Percentiles rank a stretch among this genome's conserved stretches.
phyloP scores from a whole-genome alignment of 2,329 filamentous ascomycete genomes.

The Periconia sp. region DNA sequence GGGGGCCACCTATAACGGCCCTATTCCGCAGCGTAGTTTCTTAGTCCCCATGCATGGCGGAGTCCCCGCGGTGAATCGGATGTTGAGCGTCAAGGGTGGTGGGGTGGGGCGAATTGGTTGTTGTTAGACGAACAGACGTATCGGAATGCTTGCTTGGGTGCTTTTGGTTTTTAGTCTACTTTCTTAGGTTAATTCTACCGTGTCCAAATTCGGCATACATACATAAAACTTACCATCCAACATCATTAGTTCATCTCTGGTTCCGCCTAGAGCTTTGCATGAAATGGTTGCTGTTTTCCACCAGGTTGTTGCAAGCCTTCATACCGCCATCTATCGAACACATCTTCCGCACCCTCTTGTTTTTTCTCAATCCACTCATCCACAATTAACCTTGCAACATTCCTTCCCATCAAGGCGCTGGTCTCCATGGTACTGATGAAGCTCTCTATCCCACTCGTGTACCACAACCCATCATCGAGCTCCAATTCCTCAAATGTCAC shows the following conservation, averaged over 20 bases:
- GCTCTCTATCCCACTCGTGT: slow-evolving; percentile 74
- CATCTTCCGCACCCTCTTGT: neutral
- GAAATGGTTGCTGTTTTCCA: neutral
- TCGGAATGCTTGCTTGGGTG: neutral
- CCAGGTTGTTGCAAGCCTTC: neutral
- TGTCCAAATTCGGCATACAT: too few relatives aligned
- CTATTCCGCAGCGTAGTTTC: neutral
- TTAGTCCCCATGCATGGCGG: neutral
- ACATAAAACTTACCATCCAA: too few relatives aligned
- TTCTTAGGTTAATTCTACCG: too few relatives aligned
- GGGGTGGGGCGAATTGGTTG: neutral
- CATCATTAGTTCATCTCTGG: too few relatives aligned
- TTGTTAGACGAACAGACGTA: neutral
- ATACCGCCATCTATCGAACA: neutral
- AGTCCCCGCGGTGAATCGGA: neutral
- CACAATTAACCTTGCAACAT: slow-evolving; percentile 71
- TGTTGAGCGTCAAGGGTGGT: neutral
- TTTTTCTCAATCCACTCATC: slow-evolving; percentile 43
- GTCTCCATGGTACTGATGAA: slow-evolving; percentile 99
- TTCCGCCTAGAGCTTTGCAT: slow-evolving; percentile 1
- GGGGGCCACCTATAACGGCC: neutral
- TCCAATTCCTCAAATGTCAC: slow-evolving; percentile 83
- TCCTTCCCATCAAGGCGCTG: slow-evolving; percentile 85
- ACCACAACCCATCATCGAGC: slow-evolving; percentile 67
- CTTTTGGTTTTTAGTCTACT: too few relatives aligned